phyloP scores from a whole-genome alignment of 176 grass and related monocot species.

The Coix lacrymajobi region DNA sequence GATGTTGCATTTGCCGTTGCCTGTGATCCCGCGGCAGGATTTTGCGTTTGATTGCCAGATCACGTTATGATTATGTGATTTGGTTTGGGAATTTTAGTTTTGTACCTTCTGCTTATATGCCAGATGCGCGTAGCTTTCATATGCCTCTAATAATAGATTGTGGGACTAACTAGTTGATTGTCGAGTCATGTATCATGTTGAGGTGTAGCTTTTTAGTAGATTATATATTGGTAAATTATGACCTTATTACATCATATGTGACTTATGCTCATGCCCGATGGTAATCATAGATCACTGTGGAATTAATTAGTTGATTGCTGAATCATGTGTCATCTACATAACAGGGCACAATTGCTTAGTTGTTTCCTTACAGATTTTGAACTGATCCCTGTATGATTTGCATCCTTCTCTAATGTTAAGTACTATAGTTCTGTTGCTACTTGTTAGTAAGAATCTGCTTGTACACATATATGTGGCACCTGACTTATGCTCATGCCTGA shows the following conservation, averaged over 20 bases:
- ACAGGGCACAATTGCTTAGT: not conserved
- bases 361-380: not conserved
- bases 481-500: not conserved
- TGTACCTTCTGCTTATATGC: not conserved
- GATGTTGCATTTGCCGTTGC: not conserved
- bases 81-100: not conserved
- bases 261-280: not conserved
- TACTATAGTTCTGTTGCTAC: no score
- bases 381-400: not conserved
- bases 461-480: no score
- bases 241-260: no score
- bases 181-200: not conserved
- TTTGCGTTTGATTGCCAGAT: not conserved
- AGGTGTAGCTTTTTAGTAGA: not conserved
- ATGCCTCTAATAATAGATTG: not conserved
- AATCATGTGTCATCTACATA: not conserved
- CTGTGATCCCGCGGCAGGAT: not conserved
- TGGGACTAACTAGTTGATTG: not conserved
- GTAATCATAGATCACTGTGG: not conserved
- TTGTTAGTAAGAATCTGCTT: no score
- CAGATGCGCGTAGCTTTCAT: not conserved
- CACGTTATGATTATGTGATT: not conserved
- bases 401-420: not conserved
- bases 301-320: not conserved
- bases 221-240: not conserved